Conservation (phyloP, 768 basidiomycete genomes). For the Tulasnella sp. region DNA sequence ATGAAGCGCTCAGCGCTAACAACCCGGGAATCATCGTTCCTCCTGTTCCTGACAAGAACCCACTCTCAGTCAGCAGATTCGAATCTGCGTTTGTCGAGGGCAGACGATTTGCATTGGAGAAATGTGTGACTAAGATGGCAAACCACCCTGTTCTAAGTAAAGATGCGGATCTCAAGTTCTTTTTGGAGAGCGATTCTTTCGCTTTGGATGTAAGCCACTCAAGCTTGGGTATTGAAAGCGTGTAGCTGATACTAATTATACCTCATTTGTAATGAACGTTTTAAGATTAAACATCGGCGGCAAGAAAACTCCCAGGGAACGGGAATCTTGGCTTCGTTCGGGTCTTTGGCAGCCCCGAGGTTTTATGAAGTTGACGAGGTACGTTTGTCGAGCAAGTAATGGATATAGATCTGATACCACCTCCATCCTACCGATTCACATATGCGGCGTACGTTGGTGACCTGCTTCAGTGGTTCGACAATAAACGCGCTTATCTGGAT, state of each 20-base stretch:
- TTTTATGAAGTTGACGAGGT: conserved; percentile 88
- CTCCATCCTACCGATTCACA: background rate
- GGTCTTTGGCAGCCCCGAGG: conserved; percentile 64
- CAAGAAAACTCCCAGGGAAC: conserved; percentile 57
- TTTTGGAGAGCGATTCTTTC: conserved; percentile 90
- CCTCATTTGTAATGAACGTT: background rate
- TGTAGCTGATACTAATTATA: background rate
- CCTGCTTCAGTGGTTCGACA: conserved; percentile 79
- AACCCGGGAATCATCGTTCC: conserved; percentile 97
- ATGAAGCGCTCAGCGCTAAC: conserved; percentile 74
- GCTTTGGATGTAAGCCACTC: conserved; percentile 77
- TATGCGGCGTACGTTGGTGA: background rate
- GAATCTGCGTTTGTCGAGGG: conserved; percentile 86
- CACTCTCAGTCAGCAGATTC: conserved; percentile 68
- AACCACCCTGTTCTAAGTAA: conserved; percentile 84
- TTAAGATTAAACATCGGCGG: conserved; percentile 79
- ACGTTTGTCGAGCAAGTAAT: conserved; percentile 14
- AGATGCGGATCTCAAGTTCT: conserved; percentile 78
- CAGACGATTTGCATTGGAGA: conserved; percentile 71
- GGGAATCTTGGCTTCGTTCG: conserved; percentile 75
- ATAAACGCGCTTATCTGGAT: conserved; percentile 75
- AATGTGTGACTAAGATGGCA: conserved; percentile 86
- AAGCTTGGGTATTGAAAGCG: too few species aligned
- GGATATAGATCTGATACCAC: too few species aligned
- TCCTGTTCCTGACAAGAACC: conserved; percentile 90